These are phyloP conservation scores for Inga laurina DNA, from an alignment of 306 rosid species.

Conservation along the genomic window DNA sequence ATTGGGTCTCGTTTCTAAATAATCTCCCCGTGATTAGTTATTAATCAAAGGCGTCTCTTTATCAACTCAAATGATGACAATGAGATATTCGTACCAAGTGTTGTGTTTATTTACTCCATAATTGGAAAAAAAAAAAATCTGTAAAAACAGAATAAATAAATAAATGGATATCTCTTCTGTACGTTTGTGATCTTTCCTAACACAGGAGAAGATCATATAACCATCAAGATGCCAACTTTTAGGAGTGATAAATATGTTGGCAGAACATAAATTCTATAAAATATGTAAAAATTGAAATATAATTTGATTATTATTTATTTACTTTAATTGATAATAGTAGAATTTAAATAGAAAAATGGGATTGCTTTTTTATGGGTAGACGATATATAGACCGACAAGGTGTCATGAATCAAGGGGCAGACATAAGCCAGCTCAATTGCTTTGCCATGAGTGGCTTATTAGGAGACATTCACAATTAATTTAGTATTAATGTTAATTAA, in stretches of 20 bases:
- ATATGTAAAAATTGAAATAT: constrained; percentile 17
- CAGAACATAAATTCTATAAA: constrained; percentile 34
- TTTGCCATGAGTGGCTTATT: constrained; percentile 64
- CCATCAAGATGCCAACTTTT: constrained; percentile 28
- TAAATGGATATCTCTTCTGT: not conserved
- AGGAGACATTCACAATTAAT: constrained; percentile 49
- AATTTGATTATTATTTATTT: no score
- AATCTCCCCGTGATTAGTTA: not conserved
- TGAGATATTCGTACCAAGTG: constrained; percentile 46
- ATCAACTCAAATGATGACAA: constrained; percentile 38
- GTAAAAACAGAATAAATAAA: not conserved
- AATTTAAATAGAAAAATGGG: not conserved
- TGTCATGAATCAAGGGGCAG: constrained; percentile 67
- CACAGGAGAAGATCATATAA: not conserved
- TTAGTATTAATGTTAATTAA: constrained; percentile 31
- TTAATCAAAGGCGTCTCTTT: constrained; percentile 24
- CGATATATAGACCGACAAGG: constrained; percentile 51
- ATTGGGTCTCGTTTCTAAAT: not conserved
- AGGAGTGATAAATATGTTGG: constrained; percentile 8
- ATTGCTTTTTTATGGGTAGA: constrained; percentile 36
- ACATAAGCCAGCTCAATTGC: constrained; percentile 90
- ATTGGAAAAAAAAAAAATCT: not conserved
- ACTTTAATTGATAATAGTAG: not conserved
- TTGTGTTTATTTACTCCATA: not conserved
- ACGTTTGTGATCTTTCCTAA: not conserved